Conservation (phyloP, 768 basidiomycete genomes). For the Mycena vulgaris region DNA sequence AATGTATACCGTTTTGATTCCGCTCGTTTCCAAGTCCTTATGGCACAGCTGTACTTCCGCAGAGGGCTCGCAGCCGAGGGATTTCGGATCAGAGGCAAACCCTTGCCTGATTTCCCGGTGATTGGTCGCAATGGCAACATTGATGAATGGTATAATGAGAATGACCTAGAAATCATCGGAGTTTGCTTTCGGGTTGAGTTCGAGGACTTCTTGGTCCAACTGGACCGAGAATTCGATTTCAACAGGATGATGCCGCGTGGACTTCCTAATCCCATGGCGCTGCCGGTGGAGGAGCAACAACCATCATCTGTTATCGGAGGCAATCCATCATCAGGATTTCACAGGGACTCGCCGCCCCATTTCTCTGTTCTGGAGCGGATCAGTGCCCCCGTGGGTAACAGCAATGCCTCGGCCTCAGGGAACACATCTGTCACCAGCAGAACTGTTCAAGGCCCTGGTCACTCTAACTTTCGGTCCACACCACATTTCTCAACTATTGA, state of each 20-base stretch:
- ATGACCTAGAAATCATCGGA: background rate
- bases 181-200: conserved; percentile 1
- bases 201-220: background rate
- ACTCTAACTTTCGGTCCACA: background rate
- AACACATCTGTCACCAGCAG: background rate
- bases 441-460: background rate
- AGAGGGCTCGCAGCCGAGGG: background rate
- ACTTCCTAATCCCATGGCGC: no score
- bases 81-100: background rate
- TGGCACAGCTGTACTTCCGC: background rate
- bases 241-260: background rate
- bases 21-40: background rate
- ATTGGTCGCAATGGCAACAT: background rate
- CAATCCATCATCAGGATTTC: background rate
- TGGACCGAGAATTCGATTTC: background rate
- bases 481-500: background rate
- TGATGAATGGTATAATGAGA: background rate
- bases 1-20: background rate
- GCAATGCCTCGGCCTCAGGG: background rate
- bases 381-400: background rate
- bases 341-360: background rate
- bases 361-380: background rate
- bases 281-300: background rate
- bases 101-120: background rate
- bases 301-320: background rate